Percentiles rank a stretch among this genome's conserved stretches.
Evolutionary conservation across 2,329 filamentous ascomycete genomes (phyloP).

Genomic region (Curvularia lunata): DNA sequence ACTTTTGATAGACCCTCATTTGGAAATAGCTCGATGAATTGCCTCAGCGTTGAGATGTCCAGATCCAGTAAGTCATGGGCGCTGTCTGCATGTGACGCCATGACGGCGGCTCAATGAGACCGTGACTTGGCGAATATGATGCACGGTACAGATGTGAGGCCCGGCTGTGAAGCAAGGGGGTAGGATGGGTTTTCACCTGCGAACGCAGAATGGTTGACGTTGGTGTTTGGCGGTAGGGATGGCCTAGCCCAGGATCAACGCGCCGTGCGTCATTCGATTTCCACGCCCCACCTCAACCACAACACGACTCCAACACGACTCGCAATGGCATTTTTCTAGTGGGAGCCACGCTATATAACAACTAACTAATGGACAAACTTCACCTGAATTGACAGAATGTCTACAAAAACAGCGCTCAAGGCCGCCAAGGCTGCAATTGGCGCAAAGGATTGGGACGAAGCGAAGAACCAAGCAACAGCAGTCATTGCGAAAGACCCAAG

Average conservation of each 20-base stretch:
- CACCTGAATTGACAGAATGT: slow-evolving; percentile 29
- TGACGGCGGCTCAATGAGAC: slow-evolving; percentile 20
- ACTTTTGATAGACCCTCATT: slow-evolving; percentile 82
- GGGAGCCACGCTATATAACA: slow-evolving; percentile 20
- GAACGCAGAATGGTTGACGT: slow-evolving; percentile 21
- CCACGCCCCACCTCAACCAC: slow-evolving; percentile 22
- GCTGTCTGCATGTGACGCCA: slow-evolving; percentile 47
- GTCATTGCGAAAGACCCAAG: slow-evolving; percentile 74
- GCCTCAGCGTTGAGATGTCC: slow-evolving; percentile 77
- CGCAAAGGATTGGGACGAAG: slow-evolving; percentile 78
- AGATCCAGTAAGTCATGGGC: slow-evolving; percentile 62
- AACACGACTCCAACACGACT: slow-evolving; percentile 13
- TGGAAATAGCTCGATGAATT: slow-evolving; percentile 85
- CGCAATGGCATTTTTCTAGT: slow-evolving; percentile 33
- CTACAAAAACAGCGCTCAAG: slow-evolving; percentile 76
- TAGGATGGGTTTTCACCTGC: not conserved
- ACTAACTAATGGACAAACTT: not conserved
- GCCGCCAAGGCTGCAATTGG: slow-evolving; percentile 79
- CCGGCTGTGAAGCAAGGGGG: not conserved
- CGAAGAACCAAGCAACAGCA: slow-evolving; percentile 70
- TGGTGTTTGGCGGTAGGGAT: slow-evolving; percentile 38
- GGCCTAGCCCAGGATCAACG: slow-evolving; percentile 24
- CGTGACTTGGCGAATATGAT: slow-evolving; percentile 6
- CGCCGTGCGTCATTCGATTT: slow-evolving; percentile 34
- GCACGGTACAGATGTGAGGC: slow-evolving; percentile 8